Evolutionary conservation across 2,329 filamentous ascomycete species (phyloP).

Genomic region (Leptographium galeiforme): DNA sequence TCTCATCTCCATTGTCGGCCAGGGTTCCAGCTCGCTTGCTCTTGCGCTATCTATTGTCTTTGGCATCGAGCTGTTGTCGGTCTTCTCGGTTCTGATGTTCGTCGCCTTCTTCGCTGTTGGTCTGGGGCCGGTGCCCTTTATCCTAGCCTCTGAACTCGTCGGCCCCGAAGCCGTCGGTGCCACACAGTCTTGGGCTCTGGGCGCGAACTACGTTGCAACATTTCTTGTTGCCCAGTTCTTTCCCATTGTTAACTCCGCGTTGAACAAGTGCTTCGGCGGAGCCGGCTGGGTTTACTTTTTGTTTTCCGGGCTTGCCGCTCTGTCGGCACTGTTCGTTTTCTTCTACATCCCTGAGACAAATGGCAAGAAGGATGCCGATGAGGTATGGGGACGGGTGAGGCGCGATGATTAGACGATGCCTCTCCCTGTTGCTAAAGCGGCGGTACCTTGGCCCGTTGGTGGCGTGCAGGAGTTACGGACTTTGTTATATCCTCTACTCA

Average conservation of each 20-base stretch:
- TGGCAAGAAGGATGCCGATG: slow-evolving; percentile 69
- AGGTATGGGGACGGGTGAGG: slow-evolving; percentile 71
- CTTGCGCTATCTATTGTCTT: slow-evolving; percentile 71
- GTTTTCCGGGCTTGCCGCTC: slow-evolving; percentile 62
- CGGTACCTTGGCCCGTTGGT: too few relatives aligned
- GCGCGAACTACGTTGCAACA: slow-evolving; percentile 78
- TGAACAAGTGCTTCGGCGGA: slow-evolving; percentile 51
- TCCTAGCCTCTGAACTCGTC: slow-evolving; percentile 82
- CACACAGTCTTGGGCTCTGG: slow-evolving; percentile 77
- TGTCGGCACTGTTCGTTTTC: slow-evolving; percentile 59
- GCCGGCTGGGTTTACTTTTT: slow-evolving; percentile 81
- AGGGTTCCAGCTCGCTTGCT: slow-evolving; percentile 64
- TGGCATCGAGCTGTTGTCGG: slow-evolving; percentile 61
- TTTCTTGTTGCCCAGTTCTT: slow-evolving; percentile 94
- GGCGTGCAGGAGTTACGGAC: neutral
- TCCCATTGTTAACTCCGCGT: slow-evolving; percentile 64
- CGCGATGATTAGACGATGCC: slow-evolving; percentile 28
- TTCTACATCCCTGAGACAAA: slow-evolving; percentile 75
- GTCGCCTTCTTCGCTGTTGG: slow-evolving; percentile 84
- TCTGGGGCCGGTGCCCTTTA: slow-evolving; percentile 87
- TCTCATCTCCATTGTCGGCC: slow-evolving; percentile 68
- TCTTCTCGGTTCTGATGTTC: slow-evolving; percentile 69
- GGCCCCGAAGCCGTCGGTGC: slow-evolving; percentile 82
- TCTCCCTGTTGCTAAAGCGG: too few relatives aligned
- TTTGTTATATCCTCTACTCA: neutral